Conservation (phyloP, 2,329 filamentous ascomycete species). For the Neonectria magnoliae region DNA sequence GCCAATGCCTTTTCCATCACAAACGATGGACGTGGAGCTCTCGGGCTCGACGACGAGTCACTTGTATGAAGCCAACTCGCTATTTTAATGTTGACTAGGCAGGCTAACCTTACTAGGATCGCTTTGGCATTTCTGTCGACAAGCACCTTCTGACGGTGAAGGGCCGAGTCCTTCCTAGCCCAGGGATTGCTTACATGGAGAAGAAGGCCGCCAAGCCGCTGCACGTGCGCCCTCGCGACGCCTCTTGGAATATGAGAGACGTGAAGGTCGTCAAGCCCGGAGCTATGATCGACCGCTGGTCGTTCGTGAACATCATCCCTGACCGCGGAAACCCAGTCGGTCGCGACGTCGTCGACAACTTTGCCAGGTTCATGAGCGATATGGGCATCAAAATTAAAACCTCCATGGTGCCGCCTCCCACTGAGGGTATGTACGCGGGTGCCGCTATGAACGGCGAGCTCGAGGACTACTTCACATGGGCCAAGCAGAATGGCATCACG, state of each 20-base stretch:
- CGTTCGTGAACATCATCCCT: conserved; percentile 55
- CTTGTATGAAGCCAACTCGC: conserved; percentile 41
- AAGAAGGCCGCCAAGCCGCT: conserved; percentile 35
- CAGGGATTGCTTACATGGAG: conserved; percentile 67
- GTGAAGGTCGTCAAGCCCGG: conserved; percentile 66
- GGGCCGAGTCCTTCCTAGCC: conserved; percentile 73
- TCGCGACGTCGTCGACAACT: conserved; percentile 43
- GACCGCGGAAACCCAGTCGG: conserved; percentile 22
- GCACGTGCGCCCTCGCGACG: conserved; percentile 54
- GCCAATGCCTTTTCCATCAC: conserved; percentile 75
- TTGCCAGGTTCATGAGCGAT: conserved; percentile 49
- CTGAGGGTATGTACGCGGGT: conserved; percentile 9
- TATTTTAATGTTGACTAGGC: neutral
- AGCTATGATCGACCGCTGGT: conserved; percentile 58
- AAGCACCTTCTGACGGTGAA: conserved; percentile 74
- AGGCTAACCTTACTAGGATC: conserved; percentile 31
- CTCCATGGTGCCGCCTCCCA: conserved; percentile 24
- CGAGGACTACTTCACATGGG: conserved; percentile 46
- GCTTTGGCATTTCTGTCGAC: conserved; percentile 72
- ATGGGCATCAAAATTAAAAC: conserved; percentile 53
- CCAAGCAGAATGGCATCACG: conserved; percentile 48
- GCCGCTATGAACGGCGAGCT: conserved; percentile 30
- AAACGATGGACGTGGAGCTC: conserved; percentile 62
- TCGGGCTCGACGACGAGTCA: conserved; percentile 65
- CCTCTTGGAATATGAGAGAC: conserved; percentile 75